phyloP scores from a whole-genome alignment of 495 filamentous ascomycete species.

The Saxophila tyrrhenica region DNA sequence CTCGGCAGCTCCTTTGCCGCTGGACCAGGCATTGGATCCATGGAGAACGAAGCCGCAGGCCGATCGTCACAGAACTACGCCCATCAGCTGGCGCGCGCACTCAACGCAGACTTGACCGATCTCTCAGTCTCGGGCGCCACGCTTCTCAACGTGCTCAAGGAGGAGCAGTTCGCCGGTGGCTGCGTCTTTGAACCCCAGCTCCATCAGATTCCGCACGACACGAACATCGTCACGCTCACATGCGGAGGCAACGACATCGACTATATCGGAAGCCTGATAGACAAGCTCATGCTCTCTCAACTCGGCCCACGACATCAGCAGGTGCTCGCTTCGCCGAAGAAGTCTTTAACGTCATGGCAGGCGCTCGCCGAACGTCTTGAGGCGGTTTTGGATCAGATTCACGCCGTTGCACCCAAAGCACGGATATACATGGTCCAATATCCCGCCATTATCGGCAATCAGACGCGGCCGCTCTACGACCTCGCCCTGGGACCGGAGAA shows the following conservation, averaged over 20 bases:
- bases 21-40: constrained; percentile 34
- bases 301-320: background rate
- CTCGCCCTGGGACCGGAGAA: constrained; percentile 29
- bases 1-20: constrained; percentile 37
- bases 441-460: constrained; percentile 31
- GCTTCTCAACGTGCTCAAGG: constrained; percentile 32
- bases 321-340: background rate
- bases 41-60: constrained; percentile 19
- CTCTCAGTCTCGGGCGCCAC: constrained; percentile 35
- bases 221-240: constrained; percentile 33
- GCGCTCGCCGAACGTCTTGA: constrained; percentile 25
- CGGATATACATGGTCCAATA: constrained; percentile 36
- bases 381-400: constrained; percentile 31
- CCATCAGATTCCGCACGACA: constrained; percentile 26
- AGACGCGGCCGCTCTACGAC: constrained; percentile 26
- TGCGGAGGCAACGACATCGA: constrained; percentile 38
- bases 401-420: constrained; percentile 28
- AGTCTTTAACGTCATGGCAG: background rate
- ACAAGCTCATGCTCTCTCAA: constrained; percentile 22
- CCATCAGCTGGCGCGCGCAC: constrained; percentile 28
- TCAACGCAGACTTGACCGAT: constrained; percentile 32
- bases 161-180: constrained; percentile 25
- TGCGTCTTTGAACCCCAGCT: constrained; percentile 29
- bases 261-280: constrained; percentile 33
- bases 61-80: constrained; percentile 37